phyloP scores from a whole-genome alignment of 2,329 filamentous ascomycete genomes.

The Curvularia sp. region DNA sequence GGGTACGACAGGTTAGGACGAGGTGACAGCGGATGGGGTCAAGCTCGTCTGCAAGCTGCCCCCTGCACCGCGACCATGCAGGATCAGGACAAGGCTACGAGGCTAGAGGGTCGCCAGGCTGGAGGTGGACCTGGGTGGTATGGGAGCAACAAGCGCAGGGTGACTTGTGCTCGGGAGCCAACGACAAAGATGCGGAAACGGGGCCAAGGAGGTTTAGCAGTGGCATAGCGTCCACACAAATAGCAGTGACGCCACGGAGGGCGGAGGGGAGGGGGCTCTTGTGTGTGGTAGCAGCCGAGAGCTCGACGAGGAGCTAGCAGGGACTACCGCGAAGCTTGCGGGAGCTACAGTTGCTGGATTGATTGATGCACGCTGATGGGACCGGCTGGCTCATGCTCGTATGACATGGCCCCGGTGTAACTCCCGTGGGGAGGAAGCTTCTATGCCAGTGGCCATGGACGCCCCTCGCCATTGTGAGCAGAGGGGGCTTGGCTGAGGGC shows the following conservation, averaged over 20 bases:
- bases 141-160: slow-evolving; percentile 43
- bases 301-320: slow-evolving; percentile 45
- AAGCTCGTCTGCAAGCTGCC: slow-evolving; percentile 44
- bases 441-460: slow-evolving; percentile 36
- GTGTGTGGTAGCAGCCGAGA: slow-evolving; percentile 39
- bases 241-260: slow-evolving; percentile 47
- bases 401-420: slow-evolving; percentile 52
- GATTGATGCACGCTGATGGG: slow-evolving; percentile 44
- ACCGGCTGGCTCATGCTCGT: slow-evolving; percentile 45
- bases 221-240: slow-evolving; percentile 40
- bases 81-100: slow-evolving; percentile 47
- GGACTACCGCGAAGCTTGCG: slow-evolving; percentile 44
- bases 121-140: slow-evolving; percentile 38
- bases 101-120: slow-evolving; percentile 40
- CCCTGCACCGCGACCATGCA: slow-evolving; percentile 48
- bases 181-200: slow-evolving; percentile 40
- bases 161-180: slow-evolving; percentile 48
- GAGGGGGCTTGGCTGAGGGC: slow-evolving; percentile 2
- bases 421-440: slow-evolving; percentile 46
- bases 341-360: slow-evolving; percentile 47
- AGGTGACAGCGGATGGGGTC: slow-evolving; percentile 45
- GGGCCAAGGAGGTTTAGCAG: slow-evolving; percentile 38
- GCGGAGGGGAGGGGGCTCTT: slow-evolving; percentile 24
- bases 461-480: slow-evolving; percentile 27
- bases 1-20: slow-evolving; percentile 35